Conservation (phyloP, 805 yeast species). For the Clavispora vitiphila region DNA sequence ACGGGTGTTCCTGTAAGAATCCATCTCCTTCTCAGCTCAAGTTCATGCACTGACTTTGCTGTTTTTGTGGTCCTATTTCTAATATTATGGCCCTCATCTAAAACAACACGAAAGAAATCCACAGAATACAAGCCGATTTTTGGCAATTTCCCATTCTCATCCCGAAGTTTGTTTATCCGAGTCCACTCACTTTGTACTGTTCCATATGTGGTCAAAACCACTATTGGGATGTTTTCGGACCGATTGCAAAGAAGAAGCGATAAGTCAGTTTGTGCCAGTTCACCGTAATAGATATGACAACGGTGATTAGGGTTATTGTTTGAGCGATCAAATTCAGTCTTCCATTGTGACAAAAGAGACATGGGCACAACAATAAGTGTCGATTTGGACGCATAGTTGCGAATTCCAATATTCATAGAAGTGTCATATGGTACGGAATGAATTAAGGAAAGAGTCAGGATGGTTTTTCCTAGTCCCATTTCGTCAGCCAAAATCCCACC, state of each 20-base stretch:
- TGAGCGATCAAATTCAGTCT: conserved; percentile 64
- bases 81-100: conserved; percentile 91
- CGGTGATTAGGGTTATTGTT: conserved; percentile 39
- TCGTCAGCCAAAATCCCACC: conserved; percentile 96
- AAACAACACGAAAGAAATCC: conserved; percentile 66
- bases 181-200: conserved; percentile 75
- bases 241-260: conserved; percentile 36
- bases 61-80: conserved; percentile 75
- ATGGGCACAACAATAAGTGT: conserved; percentile 85
- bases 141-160: conserved; percentile 22
- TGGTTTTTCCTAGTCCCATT: conserved; percentile 95
- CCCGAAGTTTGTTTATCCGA: conserved; percentile 31
- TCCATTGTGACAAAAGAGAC: conserved; percentile 91
- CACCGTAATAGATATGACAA: conserved; percentile 74
- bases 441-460: conserved; percentile 71
- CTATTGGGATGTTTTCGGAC: conserved; percentile 50
- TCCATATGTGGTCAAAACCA: conserved; percentile 83
- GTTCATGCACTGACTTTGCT: conserved; percentile 66
- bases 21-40: conserved; percentile 72
- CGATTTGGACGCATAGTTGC: conserved; percentile 58
- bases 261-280: conserved; percentile 49
- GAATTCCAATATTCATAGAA: conserved; percentile 9
- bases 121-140: conserved; percentile 62
- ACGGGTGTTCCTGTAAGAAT: conserved; percentile 90
- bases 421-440: conserved; percentile 58